These are phyloP conservation scores for Ophiocordyceps sinensis DNA, from an alignment of 2,329 filamentous ascomycete species.

Conservation along the genomic window DNA sequence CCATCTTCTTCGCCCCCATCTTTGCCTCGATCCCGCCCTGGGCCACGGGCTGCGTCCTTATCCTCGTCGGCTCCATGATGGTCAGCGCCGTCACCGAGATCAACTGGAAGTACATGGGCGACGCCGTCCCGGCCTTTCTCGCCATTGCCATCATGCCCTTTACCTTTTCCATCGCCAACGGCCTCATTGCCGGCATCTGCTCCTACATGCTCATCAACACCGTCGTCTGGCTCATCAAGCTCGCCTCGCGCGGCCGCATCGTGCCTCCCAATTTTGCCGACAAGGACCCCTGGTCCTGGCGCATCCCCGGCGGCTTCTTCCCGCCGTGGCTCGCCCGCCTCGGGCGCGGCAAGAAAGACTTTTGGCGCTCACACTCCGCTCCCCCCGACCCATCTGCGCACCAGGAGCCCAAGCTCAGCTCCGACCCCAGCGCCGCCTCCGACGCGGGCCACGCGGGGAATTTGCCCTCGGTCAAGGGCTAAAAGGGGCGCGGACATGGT, in stretches of 20 bases:
- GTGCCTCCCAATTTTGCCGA: constrained; percentile 60
- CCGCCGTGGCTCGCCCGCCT: constrained; percentile 60
- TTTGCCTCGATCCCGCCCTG: constrained; percentile 81
- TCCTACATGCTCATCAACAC: constrained; percentile 66
- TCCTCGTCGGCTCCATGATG: constrained; percentile 85
- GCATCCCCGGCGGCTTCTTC: constrained; percentile 57
- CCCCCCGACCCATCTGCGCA: background rate
- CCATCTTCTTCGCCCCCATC: constrained; percentile 80
- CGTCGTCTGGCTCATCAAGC: constrained; percentile 53
- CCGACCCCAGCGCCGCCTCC: constrained; percentile 7
- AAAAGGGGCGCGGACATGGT: background rate
- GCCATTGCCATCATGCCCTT: constrained; percentile 81
- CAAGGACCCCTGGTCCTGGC: constrained; percentile 71
- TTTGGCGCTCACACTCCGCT: constrained; percentile 41
- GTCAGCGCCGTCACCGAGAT: constrained; percentile 63
- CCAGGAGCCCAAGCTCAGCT: constrained; percentile 6
- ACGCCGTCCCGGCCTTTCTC: constrained; percentile 72
- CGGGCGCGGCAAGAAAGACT: constrained; percentile 53
- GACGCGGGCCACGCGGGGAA: constrained; percentile 2
- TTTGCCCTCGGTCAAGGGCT: constrained; percentile 1
- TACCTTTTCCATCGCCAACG: constrained; percentile 78
- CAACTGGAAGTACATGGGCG: constrained; percentile 79
- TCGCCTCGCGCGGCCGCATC: constrained; percentile 52
- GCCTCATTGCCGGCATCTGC: constrained; percentile 66
- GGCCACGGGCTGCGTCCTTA: constrained; percentile 78